A percentile compares a stretch with the other conserved stretches of the same genome.
phyloP scores from a whole-genome alignment of 148 eudicot species.

The Diospyros kaki region DNA sequence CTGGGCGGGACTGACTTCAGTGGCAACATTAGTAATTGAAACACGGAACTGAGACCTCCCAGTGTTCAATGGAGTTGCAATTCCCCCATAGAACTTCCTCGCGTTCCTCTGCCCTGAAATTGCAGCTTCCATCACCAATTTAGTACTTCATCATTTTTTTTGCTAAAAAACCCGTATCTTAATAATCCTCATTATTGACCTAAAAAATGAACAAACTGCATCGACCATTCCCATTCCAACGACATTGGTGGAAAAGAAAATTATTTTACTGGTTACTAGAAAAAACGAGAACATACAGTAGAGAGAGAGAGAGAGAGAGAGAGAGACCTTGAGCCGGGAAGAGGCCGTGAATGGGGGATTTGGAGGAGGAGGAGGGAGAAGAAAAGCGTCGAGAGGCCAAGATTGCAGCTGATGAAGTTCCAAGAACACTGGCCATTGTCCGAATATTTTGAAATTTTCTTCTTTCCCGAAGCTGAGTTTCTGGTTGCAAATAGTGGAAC shows the following conservation, averaged over 20 bases:
- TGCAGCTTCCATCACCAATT: background rate
- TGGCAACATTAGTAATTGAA: constrained; percentile 69
- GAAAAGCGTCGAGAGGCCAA: constrained; percentile 31
- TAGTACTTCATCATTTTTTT: background rate
- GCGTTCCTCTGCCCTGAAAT: constrained; percentile 40
- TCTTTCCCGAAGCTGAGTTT: background rate
- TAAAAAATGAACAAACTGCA: background rate
- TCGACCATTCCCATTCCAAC: background rate
- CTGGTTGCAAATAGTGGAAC: too few relatives aligned
- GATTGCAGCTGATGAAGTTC: constrained; percentile 42
- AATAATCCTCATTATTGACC: background rate
- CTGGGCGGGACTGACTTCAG: constrained; percentile 56
- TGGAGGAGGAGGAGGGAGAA: constrained; percentile 33
- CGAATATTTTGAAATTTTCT: background rate
- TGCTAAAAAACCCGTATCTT: constrained; percentile 11
- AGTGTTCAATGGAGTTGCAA: constrained; percentile 48
- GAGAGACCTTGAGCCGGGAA: constrained; percentile 32
- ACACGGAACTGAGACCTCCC: constrained; percentile 43
- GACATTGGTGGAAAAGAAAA: background rate
- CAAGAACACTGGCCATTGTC: constrained; percentile 52
- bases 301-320: background rate
- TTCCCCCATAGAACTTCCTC: constrained; percentile 68
- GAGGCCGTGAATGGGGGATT: constrained; percentile 19
- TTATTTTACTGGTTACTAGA: background rate
- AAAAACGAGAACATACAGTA: background rate